Conservation (phyloP, 148 eudicot genomes). For the Pharnaceum exiguum region DNA sequence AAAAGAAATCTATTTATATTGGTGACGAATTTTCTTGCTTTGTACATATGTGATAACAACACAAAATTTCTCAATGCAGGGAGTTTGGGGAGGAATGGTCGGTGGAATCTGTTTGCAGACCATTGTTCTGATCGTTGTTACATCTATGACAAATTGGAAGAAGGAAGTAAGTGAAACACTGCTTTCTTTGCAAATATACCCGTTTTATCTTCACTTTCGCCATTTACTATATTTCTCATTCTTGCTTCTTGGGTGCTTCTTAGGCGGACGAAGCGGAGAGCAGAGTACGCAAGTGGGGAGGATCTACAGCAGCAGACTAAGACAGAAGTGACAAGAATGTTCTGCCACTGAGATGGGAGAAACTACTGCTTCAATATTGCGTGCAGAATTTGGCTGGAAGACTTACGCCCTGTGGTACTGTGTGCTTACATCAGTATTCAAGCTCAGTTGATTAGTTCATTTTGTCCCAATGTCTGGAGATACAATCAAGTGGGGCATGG, state of each 20-base stretch:
- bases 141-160: slow-evolving; percentile 57
- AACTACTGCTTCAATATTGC: neutral
- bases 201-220: neutral
- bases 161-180: slow-evolving; percentile 48
- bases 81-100: slow-evolving; percentile 87
- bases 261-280: slow-evolving; percentile 65
- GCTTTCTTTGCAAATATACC: neutral
- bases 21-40: neutral
- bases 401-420: too few species aligned
- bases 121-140: slow-evolving; percentile 40
- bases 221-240: neutral
- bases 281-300: slow-evolving; percentile 72
- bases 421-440: too few species aligned
- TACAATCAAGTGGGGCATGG: too few species aligned
- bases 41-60: too few species aligned
- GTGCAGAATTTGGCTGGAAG: too few species aligned
- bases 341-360: neutral
- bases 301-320: slow-evolving; percentile 40
- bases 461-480: too few species aligned
- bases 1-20: neutral
- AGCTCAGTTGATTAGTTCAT: too few species aligned
- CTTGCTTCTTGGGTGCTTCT: neutral
- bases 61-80: slow-evolving; percentile 34
- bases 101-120: slow-evolving; percentile 76
- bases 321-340: neutral